Conservation (phyloP, 169 alveolate genomes). For the Plasmodium sp. region DNA sequence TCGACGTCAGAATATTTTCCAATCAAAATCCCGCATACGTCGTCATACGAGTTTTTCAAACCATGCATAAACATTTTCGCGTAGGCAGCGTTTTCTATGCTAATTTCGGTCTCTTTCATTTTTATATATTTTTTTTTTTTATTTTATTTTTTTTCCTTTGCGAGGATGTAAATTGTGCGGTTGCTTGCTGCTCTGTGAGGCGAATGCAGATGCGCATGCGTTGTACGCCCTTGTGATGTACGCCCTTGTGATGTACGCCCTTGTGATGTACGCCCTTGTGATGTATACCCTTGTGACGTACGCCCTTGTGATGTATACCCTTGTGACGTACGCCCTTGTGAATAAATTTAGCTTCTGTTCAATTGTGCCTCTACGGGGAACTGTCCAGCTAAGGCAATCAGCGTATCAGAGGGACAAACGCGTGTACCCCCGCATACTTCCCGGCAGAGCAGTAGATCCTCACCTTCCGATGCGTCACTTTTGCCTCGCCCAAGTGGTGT, state of each 20-base stretch:
- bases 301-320: not conserved
- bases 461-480: not conserved
- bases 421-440: not conserved
- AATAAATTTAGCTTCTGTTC: not conserved
- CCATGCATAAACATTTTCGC: slow-evolving; percentile 75
- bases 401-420: not conserved
- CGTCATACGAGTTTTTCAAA: slow-evolving; percentile 65
- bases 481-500: not conserved
- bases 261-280: too few relatives aligned
- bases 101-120: slow-evolving; percentile 44
- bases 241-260: too few relatives aligned
- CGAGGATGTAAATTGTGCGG: not conserved
- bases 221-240: not conserved
- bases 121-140: not conserved
- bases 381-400: not conserved
- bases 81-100: slow-evolving; percentile 57
- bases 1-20: slow-evolving; percentile 34
- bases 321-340: not conserved
- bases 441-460: not conserved
- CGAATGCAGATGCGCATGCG: not conserved
- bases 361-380: not conserved
- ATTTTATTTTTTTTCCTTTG: slow-evolving; percentile 13
- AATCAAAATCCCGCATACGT: slow-evolving; percentile 67
- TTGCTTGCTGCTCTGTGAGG: not conserved
- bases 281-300: too few relatives aligned